These are phyloP conservation scores for Sclerotinia glacialis DNA, from an alignment of 2,329 filamentous ascomycete genomes.

Conservation along the genomic window DNA sequence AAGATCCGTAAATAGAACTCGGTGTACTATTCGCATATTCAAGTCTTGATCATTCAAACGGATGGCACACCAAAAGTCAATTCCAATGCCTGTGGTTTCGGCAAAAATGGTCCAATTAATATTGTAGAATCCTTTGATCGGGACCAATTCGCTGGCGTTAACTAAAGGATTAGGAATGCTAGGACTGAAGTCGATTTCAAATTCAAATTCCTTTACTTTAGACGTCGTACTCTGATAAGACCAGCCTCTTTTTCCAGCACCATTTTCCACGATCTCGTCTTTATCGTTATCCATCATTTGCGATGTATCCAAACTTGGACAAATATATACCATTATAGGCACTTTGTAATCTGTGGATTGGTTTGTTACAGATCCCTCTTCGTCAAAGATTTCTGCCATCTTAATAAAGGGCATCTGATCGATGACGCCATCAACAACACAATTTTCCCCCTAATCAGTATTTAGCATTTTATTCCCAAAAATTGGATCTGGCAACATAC, in stretches of 20 bases:
- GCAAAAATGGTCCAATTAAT: constrained; percentile 1
- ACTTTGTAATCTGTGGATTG: constrained; percentile 1
- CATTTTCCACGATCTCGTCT: background rate
- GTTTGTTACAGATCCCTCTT: constrained; percentile 2
- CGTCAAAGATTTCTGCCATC: background rate
- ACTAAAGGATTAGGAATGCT: background rate
- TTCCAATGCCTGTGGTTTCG: constrained; percentile 2
- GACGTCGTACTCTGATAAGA: background rate
- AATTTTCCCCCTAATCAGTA: constrained; percentile 5
- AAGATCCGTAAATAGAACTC: background rate
- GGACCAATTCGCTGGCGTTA: background rate
- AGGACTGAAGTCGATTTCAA: constrained; percentile 3
- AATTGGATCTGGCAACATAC: constrained; percentile 2
- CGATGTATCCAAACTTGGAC: background rate
- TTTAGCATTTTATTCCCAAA: constrained; percentile 6
- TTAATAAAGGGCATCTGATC: constrained; percentile 3
- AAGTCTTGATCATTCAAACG: background rate
- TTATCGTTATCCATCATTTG: background rate
- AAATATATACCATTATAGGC: constrained; percentile 1
- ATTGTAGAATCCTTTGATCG: constrained; percentile 1
- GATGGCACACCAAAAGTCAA: background rate
- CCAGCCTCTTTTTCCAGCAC: background rate
- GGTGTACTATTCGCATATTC: background rate
- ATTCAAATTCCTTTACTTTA: background rate
- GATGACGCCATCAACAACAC: background rate